These are phyloP conservation scores for Ophiocordyceps camponoti-floridani DNA, from an alignment of 2,329 filamentous ascomycete species.

Conservation along the genomic window DNA sequence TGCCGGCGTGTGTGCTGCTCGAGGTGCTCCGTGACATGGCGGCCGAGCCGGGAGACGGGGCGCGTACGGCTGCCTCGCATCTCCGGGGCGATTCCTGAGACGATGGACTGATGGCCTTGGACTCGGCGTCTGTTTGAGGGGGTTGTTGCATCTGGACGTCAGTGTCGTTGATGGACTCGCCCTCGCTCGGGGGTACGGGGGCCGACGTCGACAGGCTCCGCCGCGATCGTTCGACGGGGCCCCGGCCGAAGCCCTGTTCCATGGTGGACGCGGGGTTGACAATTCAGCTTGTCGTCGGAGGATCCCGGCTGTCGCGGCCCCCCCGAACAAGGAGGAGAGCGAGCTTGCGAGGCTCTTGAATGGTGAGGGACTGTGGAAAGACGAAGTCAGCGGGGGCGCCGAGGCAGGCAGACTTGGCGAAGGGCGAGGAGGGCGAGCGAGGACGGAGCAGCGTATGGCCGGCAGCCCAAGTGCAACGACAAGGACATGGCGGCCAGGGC, in stretches of 20 bases:
- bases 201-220: slow-evolving; percentile 18
- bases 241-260: slow-evolving; percentile 23
- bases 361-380: no score
- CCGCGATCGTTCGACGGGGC: slow-evolving; percentile 17
- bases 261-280: neutral
- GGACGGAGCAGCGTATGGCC: neutral
- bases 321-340: neutral
- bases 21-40: slow-evolving; percentile 15
- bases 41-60: slow-evolving; percentile 11
- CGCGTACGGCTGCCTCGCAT: slow-evolving; percentile 13
- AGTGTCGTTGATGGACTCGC: slow-evolving; percentile 24
- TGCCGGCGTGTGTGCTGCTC: slow-evolving; percentile 15
- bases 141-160: slow-evolving; percentile 18
- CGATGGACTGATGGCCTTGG: slow-evolving; percentile 12
- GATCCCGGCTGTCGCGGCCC: neutral
- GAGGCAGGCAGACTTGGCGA: no score
- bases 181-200: slow-evolving; percentile 23
- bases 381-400: no score
- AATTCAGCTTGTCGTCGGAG: neutral
- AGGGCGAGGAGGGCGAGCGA: neutral
- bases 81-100: slow-evolving; percentile 21
- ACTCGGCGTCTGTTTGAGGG: slow-evolving; percentile 15
- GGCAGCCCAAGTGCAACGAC: no score
- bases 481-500: neutral
- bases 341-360: neutral